phyloP scores from a whole-genome alignment of 257 asterid genomes.

The Jaltomata sinuosa region DNA sequence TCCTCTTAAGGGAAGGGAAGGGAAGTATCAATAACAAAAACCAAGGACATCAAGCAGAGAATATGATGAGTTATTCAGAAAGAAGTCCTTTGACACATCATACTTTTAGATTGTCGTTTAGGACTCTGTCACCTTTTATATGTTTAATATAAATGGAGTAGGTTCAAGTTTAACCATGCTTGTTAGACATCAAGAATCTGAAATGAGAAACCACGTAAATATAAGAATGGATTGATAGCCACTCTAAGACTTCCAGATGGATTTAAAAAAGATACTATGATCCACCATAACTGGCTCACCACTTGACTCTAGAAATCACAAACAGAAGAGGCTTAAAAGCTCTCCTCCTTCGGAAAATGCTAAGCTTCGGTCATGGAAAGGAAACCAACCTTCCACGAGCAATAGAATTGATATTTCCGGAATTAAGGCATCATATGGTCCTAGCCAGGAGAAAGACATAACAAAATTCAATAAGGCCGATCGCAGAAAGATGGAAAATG shows the following conservation, averaged over 20 bases:
- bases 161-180: not conserved
- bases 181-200: not conserved
- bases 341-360: slow-evolving; percentile 17
- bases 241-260: not conserved
- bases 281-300: not conserved
- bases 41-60: not conserved
- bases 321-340: slow-evolving; percentile 44
- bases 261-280: not conserved
- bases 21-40: not conserved
- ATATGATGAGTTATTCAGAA: not conserved
- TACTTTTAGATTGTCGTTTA: not conserved
- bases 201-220: not conserved
- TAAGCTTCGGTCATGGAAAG: slow-evolving; percentile 10
- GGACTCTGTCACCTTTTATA: not conserved
- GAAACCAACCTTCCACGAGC: not conserved
- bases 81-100: not conserved
- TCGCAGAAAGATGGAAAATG: slow-evolving; percentile 18
- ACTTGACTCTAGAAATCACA: slow-evolving; percentile 20
- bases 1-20: not conserved
- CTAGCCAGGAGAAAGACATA: slow-evolving; percentile 22
- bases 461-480: slow-evolving; percentile 17
- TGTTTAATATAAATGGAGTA: not conserved
- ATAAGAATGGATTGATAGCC: not conserved
- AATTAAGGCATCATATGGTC: slow-evolving; percentile 11
- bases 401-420: not conserved